These are phyloP conservation scores for Globisporangium polare DNA, from an alignment of 352 stramenopile species.

Conservation along the genomic window DNA sequence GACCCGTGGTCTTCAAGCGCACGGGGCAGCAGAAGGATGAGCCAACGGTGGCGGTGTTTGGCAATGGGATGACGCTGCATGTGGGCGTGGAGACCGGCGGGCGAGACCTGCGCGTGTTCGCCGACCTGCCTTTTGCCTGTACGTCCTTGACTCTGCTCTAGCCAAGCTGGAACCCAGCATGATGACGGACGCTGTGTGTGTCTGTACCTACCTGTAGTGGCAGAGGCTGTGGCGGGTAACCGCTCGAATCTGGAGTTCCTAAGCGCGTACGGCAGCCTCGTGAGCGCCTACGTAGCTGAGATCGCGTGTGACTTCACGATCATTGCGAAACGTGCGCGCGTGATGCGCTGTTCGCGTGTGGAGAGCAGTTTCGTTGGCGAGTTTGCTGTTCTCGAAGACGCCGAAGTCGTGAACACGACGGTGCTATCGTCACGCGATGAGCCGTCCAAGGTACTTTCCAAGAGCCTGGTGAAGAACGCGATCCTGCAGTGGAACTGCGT, in stretches of 20 bases:
- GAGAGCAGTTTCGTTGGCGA: slow-evolving; percentile 63
- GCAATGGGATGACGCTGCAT: slow-evolving; percentile 61
- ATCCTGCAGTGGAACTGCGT: slow-evolving; percentile 72
- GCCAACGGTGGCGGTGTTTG: slow-evolving; percentile 12
- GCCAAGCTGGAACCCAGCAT: not conserved
- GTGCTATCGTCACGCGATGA: slow-evolving; percentile 63
- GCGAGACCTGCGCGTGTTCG: slow-evolving; percentile 60
- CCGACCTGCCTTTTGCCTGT: slow-evolving; percentile 66
- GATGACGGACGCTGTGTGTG: not conserved
- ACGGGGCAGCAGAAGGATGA: not conserved
- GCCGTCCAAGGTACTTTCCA: slow-evolving; percentile 35
- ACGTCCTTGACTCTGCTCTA: slow-evolving; percentile 4
- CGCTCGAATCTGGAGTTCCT: slow-evolving; percentile 40
- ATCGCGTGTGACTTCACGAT: slow-evolving; percentile 48
- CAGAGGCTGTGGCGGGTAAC: slow-evolving; percentile 32
- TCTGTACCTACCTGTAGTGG: slow-evolving; percentile 21
- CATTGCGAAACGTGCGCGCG: slow-evolving; percentile 37
- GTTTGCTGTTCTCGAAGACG: slow-evolving; percentile 52
- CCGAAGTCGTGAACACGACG: slow-evolving; percentile 51
- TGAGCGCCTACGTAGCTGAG: slow-evolving; percentile 47
- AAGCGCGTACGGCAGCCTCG: slow-evolving; percentile 38
- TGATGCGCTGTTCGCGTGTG: slow-evolving; percentile 64
- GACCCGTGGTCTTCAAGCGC: slow-evolving; percentile 37
- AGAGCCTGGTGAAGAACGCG: slow-evolving; percentile 59
- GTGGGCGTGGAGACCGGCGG: slow-evolving; percentile 84